phyloP scores from a whole-genome alignment of 106 monocot species.

The Dendrobium officinale region DNA sequence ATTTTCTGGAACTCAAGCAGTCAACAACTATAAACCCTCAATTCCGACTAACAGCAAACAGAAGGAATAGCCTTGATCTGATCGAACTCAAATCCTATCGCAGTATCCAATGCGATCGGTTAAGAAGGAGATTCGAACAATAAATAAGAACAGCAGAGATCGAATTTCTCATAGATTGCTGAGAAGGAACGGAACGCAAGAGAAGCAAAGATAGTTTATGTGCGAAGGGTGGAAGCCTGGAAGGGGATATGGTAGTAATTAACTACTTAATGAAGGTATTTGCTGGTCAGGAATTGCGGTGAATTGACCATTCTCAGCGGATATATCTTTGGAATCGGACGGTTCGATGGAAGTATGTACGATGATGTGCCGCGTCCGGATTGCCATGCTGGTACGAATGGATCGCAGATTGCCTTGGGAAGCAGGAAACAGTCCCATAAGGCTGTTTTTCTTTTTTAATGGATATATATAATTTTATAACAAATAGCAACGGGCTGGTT shows the following conservation, averaged over 20 bases:
- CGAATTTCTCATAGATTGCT: neutral
- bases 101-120: constrained; percentile 6
- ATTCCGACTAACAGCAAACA: constrained; percentile 1
- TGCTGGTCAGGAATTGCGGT: too few relatives aligned
- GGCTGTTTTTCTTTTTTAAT: too few relatives aligned
- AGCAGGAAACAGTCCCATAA: neutral
- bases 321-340: neutral
- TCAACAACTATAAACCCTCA: constrained; percentile 5
- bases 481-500: too few relatives aligned
- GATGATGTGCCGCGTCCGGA: neutral
- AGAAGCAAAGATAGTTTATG: neutral
- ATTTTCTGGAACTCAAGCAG: constrained; percentile 15
- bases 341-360: neutral
- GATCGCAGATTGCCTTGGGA: neutral
- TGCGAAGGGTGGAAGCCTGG: too few relatives aligned
- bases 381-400: neutral
- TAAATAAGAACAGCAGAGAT: constrained; percentile 2
- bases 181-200: constrained; percentile 12
- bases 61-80: neutral
- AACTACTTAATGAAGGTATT: too few relatives aligned
- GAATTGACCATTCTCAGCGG: neutral
- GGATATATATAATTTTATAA: too few relatives aligned
- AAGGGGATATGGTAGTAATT: neutral
- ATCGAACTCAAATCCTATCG: constrained; percentile 9
- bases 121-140: neutral